phyloP scores from a whole-genome alignment of 345 rosid genomes.

The Salix suchowensis region DNA sequence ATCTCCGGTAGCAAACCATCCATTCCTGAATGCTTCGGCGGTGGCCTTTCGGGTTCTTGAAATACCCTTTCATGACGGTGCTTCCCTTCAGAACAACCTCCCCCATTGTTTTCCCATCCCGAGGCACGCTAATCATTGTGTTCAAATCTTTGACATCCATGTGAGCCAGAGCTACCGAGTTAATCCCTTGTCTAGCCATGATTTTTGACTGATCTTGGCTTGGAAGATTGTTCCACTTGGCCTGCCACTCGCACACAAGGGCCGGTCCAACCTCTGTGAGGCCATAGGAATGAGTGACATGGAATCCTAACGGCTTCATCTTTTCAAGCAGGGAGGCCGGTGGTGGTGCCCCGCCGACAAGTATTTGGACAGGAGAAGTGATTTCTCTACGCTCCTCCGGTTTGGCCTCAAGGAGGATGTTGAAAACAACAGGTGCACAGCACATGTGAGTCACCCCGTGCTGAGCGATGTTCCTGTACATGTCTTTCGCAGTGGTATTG shows the following conservation, averaged over 20 bases:
- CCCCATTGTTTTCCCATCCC: conserved; percentile 58
- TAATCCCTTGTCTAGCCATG: conserved; percentile 60
- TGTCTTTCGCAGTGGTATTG: conserved; percentile 42
- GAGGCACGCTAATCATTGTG: conserved; percentile 54
- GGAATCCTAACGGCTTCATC: conserved; percentile 52
- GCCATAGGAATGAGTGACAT: conserved; percentile 72
- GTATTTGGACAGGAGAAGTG: conserved; percentile 44
- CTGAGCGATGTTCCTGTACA: conserved; percentile 43
- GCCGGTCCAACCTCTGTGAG: conserved; percentile 74
- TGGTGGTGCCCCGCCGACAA: conserved; percentile 80
- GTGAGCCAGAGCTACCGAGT: conserved; percentile 53
- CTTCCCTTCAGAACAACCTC: conserved; percentile 69
- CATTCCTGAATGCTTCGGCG: conserved; percentile 39
- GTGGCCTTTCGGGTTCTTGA: conserved; percentile 49
- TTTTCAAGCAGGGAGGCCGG: conserved; percentile 51
- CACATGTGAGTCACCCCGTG: conserved; percentile 78
- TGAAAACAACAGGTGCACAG: conserved; percentile 69
- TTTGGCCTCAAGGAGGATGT: conserved; percentile 51
- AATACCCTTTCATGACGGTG: conserved; percentile 76
- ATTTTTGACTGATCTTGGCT: conserved; percentile 27
- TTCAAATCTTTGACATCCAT: conserved; percentile 53
- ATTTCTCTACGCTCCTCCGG: conserved; percentile 31
- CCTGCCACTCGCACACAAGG: conserved; percentile 71
- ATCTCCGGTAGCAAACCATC: conserved; percentile 46
- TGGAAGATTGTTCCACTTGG: conserved; percentile 52